These are phyloP conservation scores for Cercospora zeae-maydis DNA, from an alignment of 2,329 filamentous ascomycete genomes.

Conservation along the genomic window DNA sequence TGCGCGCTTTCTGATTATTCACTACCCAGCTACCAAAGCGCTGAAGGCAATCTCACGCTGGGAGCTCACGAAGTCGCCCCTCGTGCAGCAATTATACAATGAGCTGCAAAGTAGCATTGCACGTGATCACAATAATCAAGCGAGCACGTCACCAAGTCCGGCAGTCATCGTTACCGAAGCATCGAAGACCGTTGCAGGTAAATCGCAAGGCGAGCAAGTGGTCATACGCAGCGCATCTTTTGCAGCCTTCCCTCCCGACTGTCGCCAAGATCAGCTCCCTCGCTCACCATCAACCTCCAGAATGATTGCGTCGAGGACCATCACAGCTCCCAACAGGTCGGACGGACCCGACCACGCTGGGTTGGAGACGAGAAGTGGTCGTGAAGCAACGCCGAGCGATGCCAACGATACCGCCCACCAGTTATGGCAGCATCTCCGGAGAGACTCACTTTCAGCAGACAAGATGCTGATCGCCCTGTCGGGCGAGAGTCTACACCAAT, in stretches of 20 bases:
- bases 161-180: slow-evolving; percentile 18
- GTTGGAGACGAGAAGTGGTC: not conserved
- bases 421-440: slow-evolving; percentile 41
- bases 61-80: slow-evolving; percentile 14
- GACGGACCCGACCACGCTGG: slow-evolving; percentile 3
- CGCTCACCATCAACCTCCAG: slow-evolving; percentile 12
- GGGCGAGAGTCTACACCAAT: slow-evolving; percentile 22
- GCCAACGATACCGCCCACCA: slow-evolving; percentile 33
- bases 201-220: not conserved
- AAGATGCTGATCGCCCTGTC: slow-evolving; percentile 26
- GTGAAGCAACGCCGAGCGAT: slow-evolving; percentile 10
- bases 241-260: not conserved
- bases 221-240: slow-evolving; percentile 3
- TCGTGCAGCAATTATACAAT: slow-evolving; percentile 16
- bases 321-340: slow-evolving; percentile 18
- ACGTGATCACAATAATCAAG: not conserved
- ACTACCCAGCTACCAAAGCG: slow-evolving; percentile 25
- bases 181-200: not conserved
- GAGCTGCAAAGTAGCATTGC: slow-evolving; percentile 8
- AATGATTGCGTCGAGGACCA: slow-evolving; percentile 12
- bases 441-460: slow-evolving; percentile 29
- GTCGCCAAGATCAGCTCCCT: not conserved
- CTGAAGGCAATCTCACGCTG: slow-evolving; percentile 28
- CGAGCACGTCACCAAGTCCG: not conserved
- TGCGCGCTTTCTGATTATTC: slow-evolving; percentile 23